Conservation (phyloP, 306 rosid species). For the Cucurbita maxima region DNA sequence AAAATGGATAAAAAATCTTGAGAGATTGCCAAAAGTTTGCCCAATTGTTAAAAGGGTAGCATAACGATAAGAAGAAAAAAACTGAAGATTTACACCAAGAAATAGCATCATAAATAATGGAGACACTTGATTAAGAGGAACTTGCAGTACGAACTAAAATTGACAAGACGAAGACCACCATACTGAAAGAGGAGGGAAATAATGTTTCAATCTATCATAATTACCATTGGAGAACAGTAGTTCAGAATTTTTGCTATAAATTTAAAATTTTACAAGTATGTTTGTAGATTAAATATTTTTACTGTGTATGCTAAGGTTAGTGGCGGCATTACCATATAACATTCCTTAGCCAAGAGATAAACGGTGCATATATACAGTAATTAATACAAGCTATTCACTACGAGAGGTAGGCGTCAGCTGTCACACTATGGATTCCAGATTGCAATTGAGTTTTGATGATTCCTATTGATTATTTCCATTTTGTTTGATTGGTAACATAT, state of each 20-base stretch:
- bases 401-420: background rate
- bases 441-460: background rate
- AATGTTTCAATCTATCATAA: background rate
- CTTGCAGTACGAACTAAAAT: background rate
- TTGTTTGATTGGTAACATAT: background rate
- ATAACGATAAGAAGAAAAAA: too few relatives aligned
- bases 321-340: background rate
- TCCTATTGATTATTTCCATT: background rate
- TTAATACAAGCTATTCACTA: background rate
- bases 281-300: background rate
- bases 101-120: too few relatives aligned
- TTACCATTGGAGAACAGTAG: background rate
- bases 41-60: too few relatives aligned
- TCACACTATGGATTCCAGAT: background rate
- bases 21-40: too few relatives aligned
- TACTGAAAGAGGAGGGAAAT: background rate
- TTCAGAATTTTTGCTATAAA: background rate
- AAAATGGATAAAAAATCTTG: too few relatives aligned
- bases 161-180: background rate
- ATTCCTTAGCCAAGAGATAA: background rate
- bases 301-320: background rate
- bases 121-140: background rate
- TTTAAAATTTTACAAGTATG: background rate
- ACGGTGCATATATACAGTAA: background rate
- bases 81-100: too few relatives aligned